Conservation (phyloP, 768 basidiomycete genomes). For the Russula dissimulans region DNA sequence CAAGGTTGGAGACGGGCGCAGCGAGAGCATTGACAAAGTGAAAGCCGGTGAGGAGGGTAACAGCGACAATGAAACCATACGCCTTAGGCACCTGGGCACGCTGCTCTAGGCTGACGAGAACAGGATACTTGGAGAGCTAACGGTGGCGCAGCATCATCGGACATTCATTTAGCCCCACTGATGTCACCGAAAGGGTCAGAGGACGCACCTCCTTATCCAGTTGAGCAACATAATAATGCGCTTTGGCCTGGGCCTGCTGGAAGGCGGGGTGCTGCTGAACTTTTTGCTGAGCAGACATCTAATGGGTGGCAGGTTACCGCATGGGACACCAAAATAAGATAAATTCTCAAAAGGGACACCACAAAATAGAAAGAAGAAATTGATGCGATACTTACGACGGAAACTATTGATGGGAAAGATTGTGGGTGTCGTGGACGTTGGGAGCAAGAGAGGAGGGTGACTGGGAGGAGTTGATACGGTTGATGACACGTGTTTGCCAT, state of each 20-base stretch:
- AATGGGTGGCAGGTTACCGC: constrained; percentile 4
- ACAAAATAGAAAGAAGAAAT: background rate
- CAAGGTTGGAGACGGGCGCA: constrained; percentile 83
- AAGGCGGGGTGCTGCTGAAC: constrained; percentile 83
- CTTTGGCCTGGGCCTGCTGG: constrained; percentile 77
- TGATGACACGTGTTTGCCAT: constrained; percentile 59
- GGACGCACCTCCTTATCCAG: constrained; percentile 90
- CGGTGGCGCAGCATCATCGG: background rate
- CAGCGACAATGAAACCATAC: constrained; percentile 70
- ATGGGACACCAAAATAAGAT: background rate
- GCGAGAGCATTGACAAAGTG: constrained; percentile 90
- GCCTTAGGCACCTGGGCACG: constrained; percentile 91
- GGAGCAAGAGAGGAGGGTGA: constrained; percentile 18
- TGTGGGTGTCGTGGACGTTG: constrained; percentile 15
- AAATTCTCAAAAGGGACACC: background rate
- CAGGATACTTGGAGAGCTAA: constrained; percentile 78
- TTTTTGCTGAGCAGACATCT: constrained; percentile 73
- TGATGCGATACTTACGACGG: constrained; percentile 4
- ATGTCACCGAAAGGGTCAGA: background rate
- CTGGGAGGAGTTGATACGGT: constrained; percentile 29
- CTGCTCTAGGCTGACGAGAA: constrained; percentile 75
- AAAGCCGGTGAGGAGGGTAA: constrained; percentile 56
- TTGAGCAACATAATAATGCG: constrained; percentile 70
- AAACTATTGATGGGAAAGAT: background rate
- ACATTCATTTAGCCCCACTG: background rate